phyloP scores from a whole-genome alignment of 2,329 filamentous ascomycete genomes.

The Gremmenia infestans region DNA sequence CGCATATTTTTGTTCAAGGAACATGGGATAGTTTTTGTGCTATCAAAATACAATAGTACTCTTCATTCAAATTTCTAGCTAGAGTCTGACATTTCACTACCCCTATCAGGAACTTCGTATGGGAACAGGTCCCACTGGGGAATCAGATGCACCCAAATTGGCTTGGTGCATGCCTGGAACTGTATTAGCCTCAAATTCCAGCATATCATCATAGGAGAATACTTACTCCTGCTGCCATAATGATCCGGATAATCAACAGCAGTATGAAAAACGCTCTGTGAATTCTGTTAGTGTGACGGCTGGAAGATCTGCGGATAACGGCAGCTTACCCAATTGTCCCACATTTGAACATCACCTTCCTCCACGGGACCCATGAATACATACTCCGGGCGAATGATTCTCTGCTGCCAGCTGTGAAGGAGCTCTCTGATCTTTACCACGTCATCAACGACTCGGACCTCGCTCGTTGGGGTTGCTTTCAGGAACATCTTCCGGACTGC shows the following conservation, averaged over 20 bases:
- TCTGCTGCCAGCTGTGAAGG: conserved; percentile 35
- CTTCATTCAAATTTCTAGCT: not conserved
- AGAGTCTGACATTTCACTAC: not conserved
- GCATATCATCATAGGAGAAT: not conserved
- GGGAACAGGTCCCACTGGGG: conserved; percentile 10
- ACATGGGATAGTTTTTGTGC: no score
- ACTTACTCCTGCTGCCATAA: conserved; percentile 34
- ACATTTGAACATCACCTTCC: conserved; percentile 41
- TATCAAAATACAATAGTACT: not conserved
- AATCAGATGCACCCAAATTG: conserved; percentile 35
- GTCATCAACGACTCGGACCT: conserved; percentile 35
- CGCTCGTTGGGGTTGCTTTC: conserved; percentile 31
- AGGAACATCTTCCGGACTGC: conserved; percentile 37
- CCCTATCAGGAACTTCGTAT: conserved; percentile 1
- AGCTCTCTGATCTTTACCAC: conserved; percentile 34
- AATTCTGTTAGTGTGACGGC: no score
- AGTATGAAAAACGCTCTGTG: conserved; percentile 35
- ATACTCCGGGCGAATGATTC: conserved; percentile 39
- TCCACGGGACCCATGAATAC: conserved; percentile 36
- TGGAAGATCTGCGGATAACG: not conserved
- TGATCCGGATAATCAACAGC: conserved; percentile 40
- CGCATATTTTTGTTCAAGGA: no score
- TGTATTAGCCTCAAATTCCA: not conserved
- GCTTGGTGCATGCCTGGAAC: conserved; percentile 39
- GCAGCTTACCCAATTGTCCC: conserved; percentile 35